phyloP scores from a whole-genome alignment of 1,284 basidiomycete genomes.

The Chiua sp. region DNA sequence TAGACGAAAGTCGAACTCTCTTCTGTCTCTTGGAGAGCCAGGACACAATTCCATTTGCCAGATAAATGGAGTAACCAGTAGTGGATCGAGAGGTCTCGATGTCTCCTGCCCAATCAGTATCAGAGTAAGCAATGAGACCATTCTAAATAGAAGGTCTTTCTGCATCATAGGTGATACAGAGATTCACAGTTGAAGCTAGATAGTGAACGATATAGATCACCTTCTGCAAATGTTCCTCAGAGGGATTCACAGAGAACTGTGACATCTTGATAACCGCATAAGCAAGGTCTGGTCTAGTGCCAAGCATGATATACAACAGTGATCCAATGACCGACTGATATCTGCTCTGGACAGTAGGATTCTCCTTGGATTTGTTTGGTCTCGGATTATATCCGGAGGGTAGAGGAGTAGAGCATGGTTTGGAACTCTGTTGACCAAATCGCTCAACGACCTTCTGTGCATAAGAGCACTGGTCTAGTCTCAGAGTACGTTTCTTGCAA shows the following conservation, averaged over 20 bases:
- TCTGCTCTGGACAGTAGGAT: too few relatives aligned
- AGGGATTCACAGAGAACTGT: background rate
- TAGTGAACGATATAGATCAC: background rate
- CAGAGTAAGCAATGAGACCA: too few relatives aligned
- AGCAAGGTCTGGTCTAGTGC: background rate
- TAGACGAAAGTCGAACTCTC: too few relatives aligned
- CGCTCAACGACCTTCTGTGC: background rate
- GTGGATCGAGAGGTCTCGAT: too few relatives aligned
- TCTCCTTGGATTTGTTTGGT: background rate
- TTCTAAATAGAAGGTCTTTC: too few relatives aligned
- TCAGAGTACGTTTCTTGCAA: background rate
- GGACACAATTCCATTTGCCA: too few relatives aligned
- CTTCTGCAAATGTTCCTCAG: background rate
- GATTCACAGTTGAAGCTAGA: background rate
- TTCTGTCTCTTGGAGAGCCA: too few relatives aligned
- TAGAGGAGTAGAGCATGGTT: background rate
- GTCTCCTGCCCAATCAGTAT: too few relatives aligned
- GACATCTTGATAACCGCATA: conserved; percentile 1
- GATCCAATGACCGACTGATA: background rate
- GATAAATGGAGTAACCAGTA: too few relatives aligned
- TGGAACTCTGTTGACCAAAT: background rate
- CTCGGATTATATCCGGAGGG: background rate
- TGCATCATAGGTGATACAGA: too few relatives aligned
- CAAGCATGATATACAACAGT: conserved; percentile 1
- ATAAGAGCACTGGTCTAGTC: background rate